These are phyloP conservation scores for Mucor racemosus DNA, from an alignment of 371 early-diverging fungal genomes.

Conservation along the genomic window DNA sequence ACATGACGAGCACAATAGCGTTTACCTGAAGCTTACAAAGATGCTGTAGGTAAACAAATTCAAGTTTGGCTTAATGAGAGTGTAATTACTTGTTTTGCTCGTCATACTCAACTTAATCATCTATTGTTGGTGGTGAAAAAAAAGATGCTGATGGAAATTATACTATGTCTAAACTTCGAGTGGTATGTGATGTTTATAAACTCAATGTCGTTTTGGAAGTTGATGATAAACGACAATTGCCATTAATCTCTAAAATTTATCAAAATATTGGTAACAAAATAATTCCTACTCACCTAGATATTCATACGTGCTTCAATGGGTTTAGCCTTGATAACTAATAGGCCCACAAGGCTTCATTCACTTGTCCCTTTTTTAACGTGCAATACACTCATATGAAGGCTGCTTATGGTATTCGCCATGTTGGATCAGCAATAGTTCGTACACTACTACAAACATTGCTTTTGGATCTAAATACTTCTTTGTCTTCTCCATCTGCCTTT, in stretches of 20 bases:
- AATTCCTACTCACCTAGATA: too few relatives aligned
- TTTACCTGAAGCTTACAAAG: neutral
- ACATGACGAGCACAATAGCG: neutral
- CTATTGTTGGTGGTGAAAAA: slow-evolving; percentile 4
- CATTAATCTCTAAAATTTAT: neutral
- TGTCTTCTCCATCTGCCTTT: too few relatives aligned
- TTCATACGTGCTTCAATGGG: too few relatives aligned
- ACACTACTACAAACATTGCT: too few relatives aligned
- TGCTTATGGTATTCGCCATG: neutral
- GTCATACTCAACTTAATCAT: slow-evolving; percentile 7
- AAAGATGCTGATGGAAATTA: slow-evolving; percentile 5
- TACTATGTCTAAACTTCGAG: neutral
- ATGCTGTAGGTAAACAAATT: slow-evolving; percentile 2
- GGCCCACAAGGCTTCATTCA: too few relatives aligned
- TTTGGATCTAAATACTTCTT: too few relatives aligned
- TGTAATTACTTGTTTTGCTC: slow-evolving; percentile 15
- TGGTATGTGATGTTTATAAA: slow-evolving; percentile 9
- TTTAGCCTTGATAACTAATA: too few relatives aligned
- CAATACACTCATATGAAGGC: neutral
- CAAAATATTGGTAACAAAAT: too few relatives aligned
- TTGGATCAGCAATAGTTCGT: neutral
- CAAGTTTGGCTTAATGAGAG: slow-evolving; percentile 9
- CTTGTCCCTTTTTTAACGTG: neutral
- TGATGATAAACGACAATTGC: too few relatives aligned
- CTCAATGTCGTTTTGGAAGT: slow-evolving; percentile 1